These are phyloP conservation scores for Tricholoma flavovirens DNA, from an alignment of 768 basidiomycete species.

Conservation along the genomic window DNA sequence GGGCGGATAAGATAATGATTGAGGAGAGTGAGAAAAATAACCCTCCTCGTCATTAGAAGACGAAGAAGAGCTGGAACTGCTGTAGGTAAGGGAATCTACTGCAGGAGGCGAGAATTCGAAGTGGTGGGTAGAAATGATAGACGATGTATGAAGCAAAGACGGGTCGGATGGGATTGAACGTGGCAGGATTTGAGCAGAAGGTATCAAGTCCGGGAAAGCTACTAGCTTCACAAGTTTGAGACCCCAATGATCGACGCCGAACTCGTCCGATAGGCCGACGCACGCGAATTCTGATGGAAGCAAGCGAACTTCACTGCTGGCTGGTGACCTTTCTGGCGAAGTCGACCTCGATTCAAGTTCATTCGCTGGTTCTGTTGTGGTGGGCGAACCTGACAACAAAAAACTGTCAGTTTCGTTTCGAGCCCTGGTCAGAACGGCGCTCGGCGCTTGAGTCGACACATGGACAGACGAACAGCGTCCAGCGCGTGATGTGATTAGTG, in stretches of 20 bases:
- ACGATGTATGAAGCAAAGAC: slow-evolving; percentile 6
- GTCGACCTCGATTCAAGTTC: neutral
- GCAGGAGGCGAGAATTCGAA: neutral
- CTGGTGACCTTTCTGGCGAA: neutral
- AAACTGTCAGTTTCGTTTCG: slow-evolving; percentile 31
- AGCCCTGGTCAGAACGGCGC: slow-evolving; percentile 44
- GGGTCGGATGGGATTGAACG: slow-evolving; percentile 7
- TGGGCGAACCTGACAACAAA: slow-evolving; percentile 8
- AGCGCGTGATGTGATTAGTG: slow-evolving; percentile 14
- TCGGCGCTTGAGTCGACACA: slow-evolving; percentile 13
- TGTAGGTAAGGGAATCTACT: slow-evolving; percentile 3
- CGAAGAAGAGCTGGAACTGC: slow-evolving; percentile 16
- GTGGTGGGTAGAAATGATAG: slow-evolving; percentile 6
- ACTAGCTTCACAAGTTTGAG: slow-evolving; percentile 75
- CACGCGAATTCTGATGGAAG: slow-evolving; percentile 70
- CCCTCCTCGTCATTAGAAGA: slow-evolving; percentile 45
- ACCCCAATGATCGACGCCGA: slow-evolving; percentile 61
- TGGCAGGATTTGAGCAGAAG: slow-evolving; percentile 16
- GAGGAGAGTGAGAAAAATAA: slow-evolving; percentile 57
- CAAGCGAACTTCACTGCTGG: slow-evolving; percentile 50
- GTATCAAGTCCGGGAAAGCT: slow-evolving; percentile 69
- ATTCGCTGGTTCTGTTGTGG: neutral
- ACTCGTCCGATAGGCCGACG: slow-evolving; percentile 67
- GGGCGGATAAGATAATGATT: slow-evolving; percentile 29
- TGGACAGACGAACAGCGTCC: slow-evolving; percentile 12